These are phyloP conservation scores for Oehlia diaphana DNA, from an alignment of 192 early-diverging fungal genomes.

Conservation along the genomic window DNA sequence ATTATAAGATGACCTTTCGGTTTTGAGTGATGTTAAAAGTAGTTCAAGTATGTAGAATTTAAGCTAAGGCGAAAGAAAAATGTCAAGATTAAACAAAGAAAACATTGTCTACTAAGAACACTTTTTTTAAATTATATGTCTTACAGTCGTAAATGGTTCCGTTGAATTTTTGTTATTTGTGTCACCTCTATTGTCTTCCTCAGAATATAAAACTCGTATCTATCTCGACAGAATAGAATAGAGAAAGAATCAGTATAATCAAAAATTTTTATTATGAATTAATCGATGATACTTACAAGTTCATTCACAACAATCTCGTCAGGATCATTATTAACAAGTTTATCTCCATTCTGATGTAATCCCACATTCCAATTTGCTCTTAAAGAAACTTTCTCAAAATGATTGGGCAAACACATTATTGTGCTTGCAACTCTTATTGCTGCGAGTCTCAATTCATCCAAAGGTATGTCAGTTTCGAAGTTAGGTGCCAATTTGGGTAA, in stretches of 20 bases:
- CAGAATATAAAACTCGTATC: slow-evolving; percentile 48
- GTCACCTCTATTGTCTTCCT: slow-evolving; percentile 34
- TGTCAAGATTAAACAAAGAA: neutral
- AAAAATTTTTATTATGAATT: neutral
- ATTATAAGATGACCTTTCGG: slow-evolving; percentile 66
- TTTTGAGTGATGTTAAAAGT: slow-evolving; percentile 61
- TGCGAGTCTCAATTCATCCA: slow-evolving; percentile 69
- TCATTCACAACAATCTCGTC: slow-evolving; percentile 55
- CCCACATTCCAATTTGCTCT: slow-evolving; percentile 53
- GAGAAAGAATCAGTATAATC: neutral
- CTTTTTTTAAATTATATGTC: neutral
- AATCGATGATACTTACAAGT: slow-evolving; percentile 39
- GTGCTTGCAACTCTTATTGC: slow-evolving; percentile 62
- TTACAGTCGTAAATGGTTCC: slow-evolving; percentile 43
- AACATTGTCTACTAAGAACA: neutral
- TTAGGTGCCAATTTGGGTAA: slow-evolving; percentile 48
- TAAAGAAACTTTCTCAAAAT: slow-evolving; percentile 63
- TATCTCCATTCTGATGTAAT: slow-evolving; percentile 40
- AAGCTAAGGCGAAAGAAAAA: slow-evolving; percentile 40
- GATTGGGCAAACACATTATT: slow-evolving; percentile 69
- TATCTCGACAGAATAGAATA: neutral
- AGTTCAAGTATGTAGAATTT: slow-evolving; percentile 71
- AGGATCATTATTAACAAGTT: slow-evolving; percentile 34
- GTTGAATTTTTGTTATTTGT: slow-evolving; percentile 16
- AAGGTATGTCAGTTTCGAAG: slow-evolving; percentile 37